These are phyloP conservation scores for Pterocarpus macrocarpus DNA, from an alignment of 306 rosid species.

Conservation along the genomic window DNA sequence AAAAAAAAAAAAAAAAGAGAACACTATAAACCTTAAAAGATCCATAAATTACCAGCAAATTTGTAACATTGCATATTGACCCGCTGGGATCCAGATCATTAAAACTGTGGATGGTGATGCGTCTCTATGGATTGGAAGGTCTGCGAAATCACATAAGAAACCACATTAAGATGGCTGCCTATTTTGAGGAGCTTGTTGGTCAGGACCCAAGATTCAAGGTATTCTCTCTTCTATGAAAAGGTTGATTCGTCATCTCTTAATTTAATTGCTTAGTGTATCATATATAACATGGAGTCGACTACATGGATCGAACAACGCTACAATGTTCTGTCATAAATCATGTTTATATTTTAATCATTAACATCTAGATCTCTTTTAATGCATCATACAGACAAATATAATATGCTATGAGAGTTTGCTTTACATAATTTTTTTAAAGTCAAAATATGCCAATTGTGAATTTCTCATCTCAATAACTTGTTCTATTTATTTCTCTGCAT, in stretches of 20 bases:
- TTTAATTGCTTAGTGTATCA: not conserved
- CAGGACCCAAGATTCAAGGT: conserved; percentile 91
- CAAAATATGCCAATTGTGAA: conserved; percentile 31
- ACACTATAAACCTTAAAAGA: conserved; percentile 2
- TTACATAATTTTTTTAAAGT: conserved; percentile 26
- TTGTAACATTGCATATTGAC: conserved; percentile 33
- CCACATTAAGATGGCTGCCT: conserved; percentile 79
- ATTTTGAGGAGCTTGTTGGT: conserved; percentile 72
- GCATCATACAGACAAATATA: not conserved
- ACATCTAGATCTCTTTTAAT: no score
- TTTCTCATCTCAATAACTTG: conserved; percentile 13
- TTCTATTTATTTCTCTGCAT: not conserved
- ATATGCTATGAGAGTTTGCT: conserved; percentile 12
- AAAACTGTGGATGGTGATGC: conserved; percentile 92
- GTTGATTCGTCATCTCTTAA: conserved; percentile 3
- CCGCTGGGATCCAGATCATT: conserved; percentile 66
- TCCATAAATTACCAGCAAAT: conserved; percentile 5
- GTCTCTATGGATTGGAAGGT: conserved; percentile 89
- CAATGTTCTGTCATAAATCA: no score
- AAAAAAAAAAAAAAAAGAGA: not conserved
- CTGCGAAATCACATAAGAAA: conserved; percentile 72
- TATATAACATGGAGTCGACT: no score
- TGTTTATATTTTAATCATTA: no score
- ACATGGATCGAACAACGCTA: no score
- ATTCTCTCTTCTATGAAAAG: conserved; percentile 36